A percentile compares a stretch with the other conserved stretches of the same genome.
Conservation (phyloP, 148 eudicot genomes). For the Cornus kousa region DNA sequence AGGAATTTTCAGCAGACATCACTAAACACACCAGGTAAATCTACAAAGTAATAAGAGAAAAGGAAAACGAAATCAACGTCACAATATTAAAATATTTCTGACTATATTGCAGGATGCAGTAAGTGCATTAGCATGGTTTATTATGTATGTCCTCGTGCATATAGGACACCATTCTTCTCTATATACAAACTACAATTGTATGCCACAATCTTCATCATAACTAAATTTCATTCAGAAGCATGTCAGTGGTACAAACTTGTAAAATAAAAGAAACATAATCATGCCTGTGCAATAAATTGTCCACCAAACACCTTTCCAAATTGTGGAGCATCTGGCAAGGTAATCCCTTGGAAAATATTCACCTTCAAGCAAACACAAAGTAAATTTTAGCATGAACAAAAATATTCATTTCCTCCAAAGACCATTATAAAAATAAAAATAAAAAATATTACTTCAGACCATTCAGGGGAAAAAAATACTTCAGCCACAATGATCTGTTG, state of each 20-base stretch:
- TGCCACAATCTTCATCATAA: background rate
- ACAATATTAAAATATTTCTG: background rate
- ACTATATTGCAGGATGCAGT: background rate
- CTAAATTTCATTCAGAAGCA: background rate
- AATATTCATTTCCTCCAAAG: background rate
- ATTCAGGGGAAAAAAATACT: background rate
- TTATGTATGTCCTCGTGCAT: background rate
- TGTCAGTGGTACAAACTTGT: background rate
- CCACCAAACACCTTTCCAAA: constrained; percentile 94
- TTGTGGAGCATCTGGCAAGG: constrained; percentile 84
- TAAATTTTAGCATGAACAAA: background rate
- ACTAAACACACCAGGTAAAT: background rate
- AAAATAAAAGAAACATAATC: constrained; percentile 15
- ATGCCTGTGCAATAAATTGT: constrained; percentile 93
- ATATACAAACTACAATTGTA: constrained; percentile 10
- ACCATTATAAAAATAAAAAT: background rate
- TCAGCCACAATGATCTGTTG: background rate
- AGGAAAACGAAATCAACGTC: background rate
- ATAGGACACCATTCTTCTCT: too few relatives aligned
- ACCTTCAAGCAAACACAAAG: constrained; percentile 42
- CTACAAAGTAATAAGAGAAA: background rate
- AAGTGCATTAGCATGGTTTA: background rate
- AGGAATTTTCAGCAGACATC: background rate
- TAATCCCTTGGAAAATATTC: constrained; percentile 80
- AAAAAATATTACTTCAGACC: background rate